Conservation (phyloP, 1,284 basidiomycete species). For the Pseudozyma tsukubaensis region DNA sequence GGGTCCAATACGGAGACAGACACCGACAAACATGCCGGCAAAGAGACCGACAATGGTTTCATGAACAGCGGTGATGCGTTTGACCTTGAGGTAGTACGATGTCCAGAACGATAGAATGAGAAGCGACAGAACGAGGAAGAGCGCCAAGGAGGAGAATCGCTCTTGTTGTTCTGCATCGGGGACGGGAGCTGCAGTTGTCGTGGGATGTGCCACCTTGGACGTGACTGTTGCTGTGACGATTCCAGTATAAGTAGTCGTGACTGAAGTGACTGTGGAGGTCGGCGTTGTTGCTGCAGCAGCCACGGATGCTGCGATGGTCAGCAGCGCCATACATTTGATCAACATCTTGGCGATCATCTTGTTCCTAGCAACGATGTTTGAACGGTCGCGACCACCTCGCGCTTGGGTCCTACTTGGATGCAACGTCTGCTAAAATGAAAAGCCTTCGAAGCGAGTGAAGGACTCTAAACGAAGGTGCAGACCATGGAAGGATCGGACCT, state of each 20-base stretch:
- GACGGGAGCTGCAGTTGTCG: slow-evolving; percentile 13
- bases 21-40: slow-evolving; percentile 92
- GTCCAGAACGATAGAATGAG: slow-evolving; percentile 94
- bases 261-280: slow-evolving; percentile 1
- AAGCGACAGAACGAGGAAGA: slow-evolving; percentile 83
- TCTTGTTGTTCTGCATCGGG: slow-evolving; percentile 65
- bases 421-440: too few relatives aligned
- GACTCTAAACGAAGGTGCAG: not conserved
- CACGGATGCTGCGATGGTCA: slow-evolving; percentile 7
- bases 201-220: slow-evolving; percentile 9
- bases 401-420: too few relatives aligned
- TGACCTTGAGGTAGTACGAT: slow-evolving; percentile 97
- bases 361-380: not conserved
- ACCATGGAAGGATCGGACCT: not conserved
- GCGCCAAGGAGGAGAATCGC: slow-evolving; percentile 65
- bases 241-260: not conserved
- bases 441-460: not conserved
- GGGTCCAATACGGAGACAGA: slow-evolving; percentile 88
- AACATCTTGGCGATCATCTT: slow-evolving; percentile 23
- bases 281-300: slow-evolving; percentile 7
- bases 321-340: slow-evolving; percentile 6
- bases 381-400: too few relatives aligned
- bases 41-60: slow-evolving; percentile 96
- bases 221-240: slow-evolving; percentile 1
- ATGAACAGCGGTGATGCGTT: slow-evolving; percentile 92